Conservation (phyloP, 202 grass and related monocot species). For the Elaeis oleifera region DNA sequence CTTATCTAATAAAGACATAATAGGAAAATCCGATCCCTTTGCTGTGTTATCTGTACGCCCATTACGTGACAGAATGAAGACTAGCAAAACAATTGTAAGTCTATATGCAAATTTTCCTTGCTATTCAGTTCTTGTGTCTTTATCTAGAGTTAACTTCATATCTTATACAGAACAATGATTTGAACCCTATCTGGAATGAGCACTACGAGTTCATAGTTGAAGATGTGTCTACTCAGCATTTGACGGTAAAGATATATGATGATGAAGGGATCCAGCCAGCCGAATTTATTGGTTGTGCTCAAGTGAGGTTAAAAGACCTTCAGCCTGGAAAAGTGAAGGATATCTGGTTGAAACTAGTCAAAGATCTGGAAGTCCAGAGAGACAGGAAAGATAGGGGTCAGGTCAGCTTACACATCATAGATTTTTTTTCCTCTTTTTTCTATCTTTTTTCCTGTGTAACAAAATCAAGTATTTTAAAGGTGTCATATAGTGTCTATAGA, state of each 20-base stretch:
- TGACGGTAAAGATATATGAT: conserved; percentile 85
- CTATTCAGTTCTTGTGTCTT: not conserved
- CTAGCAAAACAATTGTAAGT: conserved; percentile 96
- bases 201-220: conserved; percentile 93
- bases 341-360: conserved; percentile 88
- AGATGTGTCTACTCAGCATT: conserved; percentile 68
- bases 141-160: not conserved
- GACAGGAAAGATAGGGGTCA: conserved; percentile 81
- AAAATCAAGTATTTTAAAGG: too few relatives aligned
- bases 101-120: conserved; percentile 11
- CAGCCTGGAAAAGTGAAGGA: conserved; percentile 87
- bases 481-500: too few relatives aligned
- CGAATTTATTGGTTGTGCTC: conserved; percentile 76
- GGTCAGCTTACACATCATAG: conserved; percentile 30
- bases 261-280: conserved; percentile 82
- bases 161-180: conserved; percentile 80
- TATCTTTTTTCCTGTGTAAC: not conserved
- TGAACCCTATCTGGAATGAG: conserved; percentile 99
- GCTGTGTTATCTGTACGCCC: conserved; percentile 72
- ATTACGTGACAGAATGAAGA: conserved; percentile 72
- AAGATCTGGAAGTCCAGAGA: conserved; percentile 76
- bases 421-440: not conserved
- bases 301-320: conserved; percentile 54
- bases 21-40: conserved; percentile 95
- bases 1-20: conserved; percentile 83